Evolutionary conservation across 1,139 yeast species (phyloP).

Genomic region (Protomyces pachydermus): DNA sequence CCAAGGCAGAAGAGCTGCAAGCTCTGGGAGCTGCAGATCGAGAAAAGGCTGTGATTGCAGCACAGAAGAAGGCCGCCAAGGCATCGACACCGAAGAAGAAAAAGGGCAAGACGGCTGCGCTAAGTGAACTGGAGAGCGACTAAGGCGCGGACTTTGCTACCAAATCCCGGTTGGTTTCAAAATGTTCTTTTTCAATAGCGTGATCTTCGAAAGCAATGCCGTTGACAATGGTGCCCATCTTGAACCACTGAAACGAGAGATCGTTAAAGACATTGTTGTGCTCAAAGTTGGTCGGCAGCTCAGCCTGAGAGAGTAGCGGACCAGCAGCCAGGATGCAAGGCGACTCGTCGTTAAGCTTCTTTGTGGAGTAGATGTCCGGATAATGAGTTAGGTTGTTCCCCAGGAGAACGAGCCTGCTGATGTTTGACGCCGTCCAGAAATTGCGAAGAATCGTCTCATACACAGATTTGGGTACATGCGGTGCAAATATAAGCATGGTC

Average conservation of each 20-base stretch:
- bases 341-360: background rate
- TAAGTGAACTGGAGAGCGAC: background rate
- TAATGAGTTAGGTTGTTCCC: slow-evolving; percentile 17
- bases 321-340: slow-evolving; percentile 11
- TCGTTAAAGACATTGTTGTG: slow-evolving; percentile 24
- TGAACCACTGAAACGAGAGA: slow-evolving; percentile 19
- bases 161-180: slow-evolving; percentile 17
- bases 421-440: background rate
- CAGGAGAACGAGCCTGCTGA: background rate
- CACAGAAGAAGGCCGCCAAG: slow-evolving; percentile 26
- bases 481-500: slow-evolving; percentile 1
- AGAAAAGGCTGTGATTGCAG: slow-evolving; percentile 18
- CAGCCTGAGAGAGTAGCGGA: background rate
- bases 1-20: slow-evolving; percentile 47
- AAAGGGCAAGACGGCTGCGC: background rate
- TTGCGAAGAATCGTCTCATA: slow-evolving; percentile 12
- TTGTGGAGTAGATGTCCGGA: slow-evolving; percentile 2
- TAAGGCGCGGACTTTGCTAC: background rate
- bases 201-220: background rate
- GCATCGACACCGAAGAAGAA: slow-evolving; percentile 5
- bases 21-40: slow-evolving; percentile 23
- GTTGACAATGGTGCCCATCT: background rate
- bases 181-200: slow-evolving; percentile 17
- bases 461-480: slow-evolving; percentile 24
- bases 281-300: slow-evolving; percentile 13